Evolutionary conservation across 148 eudicot genomes (phyloP).

Genomic region (Dianthus caryophyllus): DNA sequence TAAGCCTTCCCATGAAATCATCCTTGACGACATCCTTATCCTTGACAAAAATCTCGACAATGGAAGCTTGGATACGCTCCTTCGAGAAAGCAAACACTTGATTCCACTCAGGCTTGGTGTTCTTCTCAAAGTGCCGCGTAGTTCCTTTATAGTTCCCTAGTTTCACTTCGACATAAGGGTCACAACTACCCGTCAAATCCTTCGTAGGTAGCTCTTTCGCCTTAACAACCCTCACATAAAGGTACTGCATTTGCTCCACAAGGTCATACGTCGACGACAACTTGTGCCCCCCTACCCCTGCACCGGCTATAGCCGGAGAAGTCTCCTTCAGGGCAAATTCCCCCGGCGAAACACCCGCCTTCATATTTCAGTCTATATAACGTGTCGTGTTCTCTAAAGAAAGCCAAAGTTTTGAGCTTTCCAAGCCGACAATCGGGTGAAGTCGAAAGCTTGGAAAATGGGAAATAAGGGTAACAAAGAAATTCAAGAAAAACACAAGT

Average conservation of each 20-base stretch:
- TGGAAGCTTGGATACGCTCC: conserved; percentile 57
- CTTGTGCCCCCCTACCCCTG: conserved; percentile 56
- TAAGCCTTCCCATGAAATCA: conserved; percentile 55
- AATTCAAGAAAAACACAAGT: background rate
- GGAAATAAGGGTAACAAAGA: conserved; percentile 13
- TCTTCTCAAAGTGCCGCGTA: conserved; percentile 65
- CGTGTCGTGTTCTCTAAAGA: conserved; percentile 3
- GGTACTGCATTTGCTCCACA: conserved; percentile 80
- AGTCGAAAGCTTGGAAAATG: conserved; percentile 19
- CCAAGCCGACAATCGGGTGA: conserved; percentile 16
- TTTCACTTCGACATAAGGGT: conserved; percentile 69
- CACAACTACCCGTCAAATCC: conserved; percentile 58
- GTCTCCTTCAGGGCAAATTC: conserved; percentile 69
- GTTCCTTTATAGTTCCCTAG: conserved; percentile 74
- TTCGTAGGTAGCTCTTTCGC: conserved; percentile 56
- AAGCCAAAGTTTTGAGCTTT: conserved; percentile 18
- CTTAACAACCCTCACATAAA: conserved; percentile 67
- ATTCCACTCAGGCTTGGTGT: conserved; percentile 62
- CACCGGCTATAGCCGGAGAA: conserved; percentile 54
- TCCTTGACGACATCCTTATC: conserved; percentile 56
- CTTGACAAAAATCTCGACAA: conserved; percentile 52
- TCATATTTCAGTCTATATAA: conserved; percentile 25
- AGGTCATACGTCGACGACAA: conserved; percentile 65
- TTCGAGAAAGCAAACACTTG: conserved; percentile 73
- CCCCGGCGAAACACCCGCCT: conserved; percentile 31